Base-by-base conservation (phyloP, 805 yeast species). In the Zygosaccharomyces rouxii region DNA sequence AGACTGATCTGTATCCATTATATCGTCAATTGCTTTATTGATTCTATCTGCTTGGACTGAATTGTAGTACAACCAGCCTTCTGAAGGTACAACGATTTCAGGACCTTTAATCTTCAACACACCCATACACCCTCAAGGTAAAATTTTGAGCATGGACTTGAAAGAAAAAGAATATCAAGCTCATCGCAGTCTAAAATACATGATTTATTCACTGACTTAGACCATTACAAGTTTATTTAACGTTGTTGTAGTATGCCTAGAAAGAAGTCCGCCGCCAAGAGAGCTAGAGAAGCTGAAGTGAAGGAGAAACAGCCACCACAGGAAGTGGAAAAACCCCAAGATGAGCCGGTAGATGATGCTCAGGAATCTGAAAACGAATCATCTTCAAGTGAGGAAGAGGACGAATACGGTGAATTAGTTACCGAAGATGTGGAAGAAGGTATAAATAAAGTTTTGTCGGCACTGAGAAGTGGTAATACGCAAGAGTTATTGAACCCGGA, bases 371-470 rank as follows among this genome's bases (percentile, higher is more conserved):
- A 56, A 3, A 62, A 64, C 28, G 95, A 54, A 7, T 49, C 56
- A 7, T 55, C 62, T 18, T 42, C 58, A 11, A 55, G 62, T 22
- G 71, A 88, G 62, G 89, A 82, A 3, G 99, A 92, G 68, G 99
- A 94, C 63, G 97, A 90, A 51, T 83, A 67, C 56, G 99, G 97
- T 45, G 96, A 89, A 26, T 71, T 94, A 44, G 75, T 88, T 46
- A 92, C 97, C 0, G 89, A 80, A 42, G 89, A 86, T 44, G 87
- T 94, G 7, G 97, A 94, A 54, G 67, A 74, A 16, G 95, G 95
- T 21, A 82, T 94, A 55, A 73, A 76, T 44, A 75, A 81, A 38
- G 95, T 94, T 2, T 67, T 94, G 43, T 60, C 71, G 14, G 85
- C 96, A 0, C 76, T 94, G 51, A 81, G 79, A 59, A 72, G 73